A percentile compares a stretch with the other conserved stretches of the same genome.
These are phyloP conservation scores for Priceomyces carsonii DNA, from an alignment of 805 yeast species.

Conservation along the genomic window DNA sequence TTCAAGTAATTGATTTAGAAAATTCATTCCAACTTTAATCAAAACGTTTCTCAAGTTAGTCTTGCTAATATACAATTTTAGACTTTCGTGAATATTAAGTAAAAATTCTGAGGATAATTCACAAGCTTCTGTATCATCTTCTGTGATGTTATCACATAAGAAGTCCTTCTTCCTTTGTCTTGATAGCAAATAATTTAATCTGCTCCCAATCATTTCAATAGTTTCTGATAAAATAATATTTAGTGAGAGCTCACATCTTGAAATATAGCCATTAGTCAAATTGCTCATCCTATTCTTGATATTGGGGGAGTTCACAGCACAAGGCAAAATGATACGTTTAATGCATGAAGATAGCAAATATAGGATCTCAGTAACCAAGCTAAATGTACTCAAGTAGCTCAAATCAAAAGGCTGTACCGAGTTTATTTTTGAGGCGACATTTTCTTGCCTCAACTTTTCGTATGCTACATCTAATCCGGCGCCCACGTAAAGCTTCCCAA, in stretches of 20 bases:
- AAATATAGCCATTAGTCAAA: constrained; percentile 59
- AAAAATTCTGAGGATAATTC: constrained; percentile 59
- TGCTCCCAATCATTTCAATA: constrained; percentile 50
- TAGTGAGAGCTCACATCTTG: constrained; percentile 63
- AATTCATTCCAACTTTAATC: constrained; percentile 55
- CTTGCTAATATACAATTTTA: constrained; percentile 34
- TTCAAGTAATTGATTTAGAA: constrained; percentile 58
- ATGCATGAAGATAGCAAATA: constrained; percentile 69
- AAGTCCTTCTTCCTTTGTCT: constrained; percentile 80
- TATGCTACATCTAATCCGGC: constrained; percentile 73
- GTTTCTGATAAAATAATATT: constrained; percentile 65
- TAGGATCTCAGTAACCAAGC: constrained; percentile 58
- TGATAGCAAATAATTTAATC: constrained; percentile 48
- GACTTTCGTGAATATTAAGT: constrained; percentile 38
- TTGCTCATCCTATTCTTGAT: constrained; percentile 60
- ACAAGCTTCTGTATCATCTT: constrained; percentile 70
- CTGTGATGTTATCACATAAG: constrained; percentile 35
- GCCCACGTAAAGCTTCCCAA: constrained; percentile 75
- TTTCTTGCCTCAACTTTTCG: constrained; percentile 41
- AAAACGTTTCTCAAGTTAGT: constrained; percentile 53
- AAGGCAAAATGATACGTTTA: constrained; percentile 73
- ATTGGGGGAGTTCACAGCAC: constrained; percentile 60
- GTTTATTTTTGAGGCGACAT: constrained; percentile 21
- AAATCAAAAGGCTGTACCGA: constrained; percentile 39
- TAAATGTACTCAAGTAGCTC: constrained; percentile 49